These are phyloP conservation scores for Clarireedia paspali DNA, from an alignment of 2,329 filamentous ascomycete genomes.

Conservation along the genomic window DNA sequence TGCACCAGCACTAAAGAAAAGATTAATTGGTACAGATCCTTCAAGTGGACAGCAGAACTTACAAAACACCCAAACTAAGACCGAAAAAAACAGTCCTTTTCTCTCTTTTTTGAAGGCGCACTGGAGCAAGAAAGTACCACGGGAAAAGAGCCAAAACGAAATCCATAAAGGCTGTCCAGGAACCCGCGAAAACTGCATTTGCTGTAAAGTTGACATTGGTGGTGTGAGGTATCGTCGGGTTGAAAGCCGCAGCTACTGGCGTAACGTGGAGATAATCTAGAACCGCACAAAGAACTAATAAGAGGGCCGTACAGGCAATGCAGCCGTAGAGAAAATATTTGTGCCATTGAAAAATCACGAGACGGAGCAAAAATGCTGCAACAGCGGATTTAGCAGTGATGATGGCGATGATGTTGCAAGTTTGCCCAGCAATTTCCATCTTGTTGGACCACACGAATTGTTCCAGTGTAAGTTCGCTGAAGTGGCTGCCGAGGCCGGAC, in stretches of 20 bases:
- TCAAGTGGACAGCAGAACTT: not conserved
- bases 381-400: not conserved
- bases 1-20: not conserved
- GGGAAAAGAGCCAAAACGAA: slow-evolving; percentile 2
- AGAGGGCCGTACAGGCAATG: not conserved
- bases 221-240: not conserved
- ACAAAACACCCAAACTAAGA: slow-evolving; percentile 5
- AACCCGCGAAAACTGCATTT: not conserved
- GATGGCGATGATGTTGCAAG: slow-evolving; percentile 1
- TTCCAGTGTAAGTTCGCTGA: not conserved
- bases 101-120: slow-evolving; percentile 1
- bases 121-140: not conserved
- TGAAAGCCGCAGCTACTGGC: not conserved
- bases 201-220: not conserved
- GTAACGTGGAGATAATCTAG: not conserved
- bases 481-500: not conserved
- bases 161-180: slow-evolving; percentile 1
- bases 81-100: not conserved
- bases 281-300: not conserved
- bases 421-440: slow-evolving; percentile 6
- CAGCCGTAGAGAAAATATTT: not conserved
- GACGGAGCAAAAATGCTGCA: slow-evolving; percentile 2
- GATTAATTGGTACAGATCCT: not conserved
- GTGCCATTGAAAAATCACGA: slow-evolving; percentile 4
- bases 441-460: slow-evolving; percentile 2